Base-by-base conservation (phyloP, 2,329 filamentous ascomycete genomes). In the Whalleya microplaca region DNA sequence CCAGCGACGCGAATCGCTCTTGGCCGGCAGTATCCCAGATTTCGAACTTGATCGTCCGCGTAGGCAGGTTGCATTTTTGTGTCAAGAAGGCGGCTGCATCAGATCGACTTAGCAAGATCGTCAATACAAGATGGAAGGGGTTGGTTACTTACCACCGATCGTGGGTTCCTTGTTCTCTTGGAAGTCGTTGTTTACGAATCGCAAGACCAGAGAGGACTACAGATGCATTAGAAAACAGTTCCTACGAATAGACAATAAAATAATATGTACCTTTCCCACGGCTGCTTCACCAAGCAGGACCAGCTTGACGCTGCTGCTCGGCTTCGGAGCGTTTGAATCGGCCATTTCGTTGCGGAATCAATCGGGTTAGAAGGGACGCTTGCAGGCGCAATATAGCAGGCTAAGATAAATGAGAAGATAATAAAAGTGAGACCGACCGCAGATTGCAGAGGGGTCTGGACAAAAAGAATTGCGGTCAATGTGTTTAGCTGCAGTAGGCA, bases 141-240 rank as follows among this genome's bases (percentile, higher is more conserved):
- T 21, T 53, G 29, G 48, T 19, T 21, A 76, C 83, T 64, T 84
- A 96, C 92, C 92, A 83, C 95, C 95, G 78, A 99, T 99, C 64
- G 95, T 99, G 61, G 95, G 95, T 76, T 99, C 95, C 82, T 98
- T 98, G 79, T 98, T 98, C 79, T 98, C 95, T 81, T 99, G 95
- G 72, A 99, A 99, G 78, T 98, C 94, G 79, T 99, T 95, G 84
- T 98, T 98, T 73, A 99, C 95, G 78, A 99, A 99, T 72, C 95
- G 92, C 73, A 99, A 84, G 62, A 99, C 95, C 56, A 99, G 87
- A 45, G 95, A 99, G 48, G 95, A 98, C 95, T 70, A 58, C 96
- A 70, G 21, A 54, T 50, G n/a, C 42, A 53, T 70, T 58, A 69
- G 59, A 53, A 63, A 21, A 45, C 21, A 58, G 27, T 32, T 12